Conservation (phyloP, 2,329 filamentous ascomycete genomes). For the Aspergillus eucalypticola region DNA sequence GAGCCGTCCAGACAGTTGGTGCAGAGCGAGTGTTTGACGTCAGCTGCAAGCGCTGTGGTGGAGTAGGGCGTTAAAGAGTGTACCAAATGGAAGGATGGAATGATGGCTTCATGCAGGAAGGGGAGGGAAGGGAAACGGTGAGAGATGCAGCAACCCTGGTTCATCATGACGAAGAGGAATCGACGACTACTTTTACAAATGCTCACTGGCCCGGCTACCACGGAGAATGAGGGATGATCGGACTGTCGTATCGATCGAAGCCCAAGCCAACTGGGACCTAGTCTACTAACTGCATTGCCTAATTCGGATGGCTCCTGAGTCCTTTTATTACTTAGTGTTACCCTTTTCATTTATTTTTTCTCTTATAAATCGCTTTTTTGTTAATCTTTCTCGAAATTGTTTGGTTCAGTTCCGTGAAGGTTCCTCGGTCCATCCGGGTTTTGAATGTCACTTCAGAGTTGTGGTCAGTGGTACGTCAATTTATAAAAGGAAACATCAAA, state of each 20-base stretch:
- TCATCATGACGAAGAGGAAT: not conserved
- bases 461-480: no score
- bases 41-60: conserved; percentile 1
- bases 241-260: not conserved
- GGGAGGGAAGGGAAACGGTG: not conserved
- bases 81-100: not conserved
- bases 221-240: not conserved
- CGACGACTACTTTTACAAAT: not conserved
- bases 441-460: no score
- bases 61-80: not conserved
- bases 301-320: not conserved
- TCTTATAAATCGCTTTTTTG: no score
- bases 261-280: not conserved
- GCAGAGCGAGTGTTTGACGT: conserved; percentile 1
- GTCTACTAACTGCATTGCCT: not conserved
- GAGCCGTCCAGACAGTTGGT: not conserved
- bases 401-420: not conserved
- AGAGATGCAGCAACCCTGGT: not conserved
- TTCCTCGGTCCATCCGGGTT: no score
- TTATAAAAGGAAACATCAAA: no score
- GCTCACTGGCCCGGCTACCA: not conserved
- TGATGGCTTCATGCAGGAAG: not conserved
- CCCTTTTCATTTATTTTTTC: no score
- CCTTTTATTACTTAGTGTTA: not conserved
- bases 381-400: no score